Conservation (phyloP, 805 yeast species). For the Pichia manshurica region DNA sequence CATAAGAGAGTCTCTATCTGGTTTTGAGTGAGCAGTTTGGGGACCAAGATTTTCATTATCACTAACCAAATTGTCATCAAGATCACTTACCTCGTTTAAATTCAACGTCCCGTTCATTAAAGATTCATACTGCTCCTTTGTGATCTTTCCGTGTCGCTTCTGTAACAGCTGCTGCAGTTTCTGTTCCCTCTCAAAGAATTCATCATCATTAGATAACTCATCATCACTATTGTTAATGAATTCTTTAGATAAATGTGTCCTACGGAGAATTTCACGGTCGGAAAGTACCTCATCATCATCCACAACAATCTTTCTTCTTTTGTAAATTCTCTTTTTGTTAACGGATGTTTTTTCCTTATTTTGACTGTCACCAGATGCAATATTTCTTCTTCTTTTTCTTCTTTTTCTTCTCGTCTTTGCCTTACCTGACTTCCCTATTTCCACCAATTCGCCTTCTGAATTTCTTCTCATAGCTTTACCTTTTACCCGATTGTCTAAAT, state of each 20-base stretch:
- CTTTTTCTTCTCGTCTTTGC: neutral
- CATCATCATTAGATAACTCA: slow-evolving; percentile 48
- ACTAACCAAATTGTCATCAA: slow-evolving; percentile 11
- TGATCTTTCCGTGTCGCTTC: slow-evolving; percentile 23
- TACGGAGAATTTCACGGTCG: slow-evolving; percentile 13
- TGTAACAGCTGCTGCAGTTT: slow-evolving; percentile 35
- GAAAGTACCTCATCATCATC: slow-evolving; percentile 25
- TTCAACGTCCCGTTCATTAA: slow-evolving; percentile 9
- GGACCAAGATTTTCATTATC: neutral
- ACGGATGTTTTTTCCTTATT: neutral
- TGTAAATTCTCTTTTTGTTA: slow-evolving; percentile 5
- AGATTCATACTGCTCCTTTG: slow-evolving; percentile 25
- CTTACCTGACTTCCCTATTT: slow-evolving; percentile 10
- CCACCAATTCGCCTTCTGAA: slow-evolving; percentile 11
- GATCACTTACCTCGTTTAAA: slow-evolving; percentile 9
- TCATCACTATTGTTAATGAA: slow-evolving; percentile 59
- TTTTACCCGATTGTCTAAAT: slow-evolving; percentile 15
- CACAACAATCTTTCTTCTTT: slow-evolving; percentile 19
- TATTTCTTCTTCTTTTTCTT: slow-evolving; percentile 11
- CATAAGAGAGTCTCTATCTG: neutral
- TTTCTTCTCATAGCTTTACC: slow-evolving; percentile 25
- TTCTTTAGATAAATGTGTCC: slow-evolving; percentile 42
- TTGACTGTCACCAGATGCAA: slow-evolving; percentile 4
- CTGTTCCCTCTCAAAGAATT: slow-evolving; percentile 53
- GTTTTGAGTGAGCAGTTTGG: slow-evolving; percentile 2